Conservation (phyloP, 176 grass and related monocot genomes). For the Ensete glaucum region DNA sequence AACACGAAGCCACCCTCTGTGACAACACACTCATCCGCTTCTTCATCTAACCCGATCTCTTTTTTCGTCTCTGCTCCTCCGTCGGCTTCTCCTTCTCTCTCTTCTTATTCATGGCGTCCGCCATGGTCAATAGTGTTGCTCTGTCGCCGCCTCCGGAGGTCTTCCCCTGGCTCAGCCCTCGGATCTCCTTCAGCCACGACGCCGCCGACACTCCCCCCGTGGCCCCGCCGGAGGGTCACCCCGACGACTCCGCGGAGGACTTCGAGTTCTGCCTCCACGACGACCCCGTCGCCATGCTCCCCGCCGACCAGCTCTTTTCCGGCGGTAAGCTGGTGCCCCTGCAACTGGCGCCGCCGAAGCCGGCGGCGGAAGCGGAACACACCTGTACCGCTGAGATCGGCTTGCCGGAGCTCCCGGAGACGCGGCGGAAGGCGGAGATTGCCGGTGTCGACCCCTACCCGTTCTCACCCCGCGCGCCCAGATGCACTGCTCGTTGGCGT, state of each 20-base stretch:
- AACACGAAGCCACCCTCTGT: too few relatives aligned
- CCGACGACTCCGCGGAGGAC: not conserved
- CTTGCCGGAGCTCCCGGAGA: slow-evolving; percentile 3
- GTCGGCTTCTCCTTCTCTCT: too few relatives aligned
- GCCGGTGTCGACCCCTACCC: not conserved
- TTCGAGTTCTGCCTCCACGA: slow-evolving; percentile 19
- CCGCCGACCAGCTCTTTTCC: slow-evolving; percentile 17
- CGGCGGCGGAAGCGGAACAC: not conserved
- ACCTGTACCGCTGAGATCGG: not conserved
- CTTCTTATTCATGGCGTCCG: slow-evolving; percentile 2
- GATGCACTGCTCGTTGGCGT: slow-evolving; percentile 5
- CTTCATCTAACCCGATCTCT: not conserved
- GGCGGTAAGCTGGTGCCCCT: slow-evolving; percentile 6
- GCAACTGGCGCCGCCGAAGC: not conserved
- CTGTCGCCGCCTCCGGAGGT: not conserved
- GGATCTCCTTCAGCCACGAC: slow-evolving; percentile 14
- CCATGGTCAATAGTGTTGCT: slow-evolving; percentile 4
- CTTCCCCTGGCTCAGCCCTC: slow-evolving; percentile 13
- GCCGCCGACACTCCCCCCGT: not conserved
- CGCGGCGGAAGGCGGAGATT: slow-evolving; percentile 11
- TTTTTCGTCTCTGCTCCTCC: not conserved
- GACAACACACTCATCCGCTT: not conserved
- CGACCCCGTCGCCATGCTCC: slow-evolving; percentile 17
- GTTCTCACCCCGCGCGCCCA: slow-evolving; percentile 8
- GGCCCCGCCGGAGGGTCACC: too few relatives aligned